These are phyloP conservation scores for Bremia lactucae DNA, from an alignment of 352 stramenopile genomes.

Conservation along the genomic window DNA sequence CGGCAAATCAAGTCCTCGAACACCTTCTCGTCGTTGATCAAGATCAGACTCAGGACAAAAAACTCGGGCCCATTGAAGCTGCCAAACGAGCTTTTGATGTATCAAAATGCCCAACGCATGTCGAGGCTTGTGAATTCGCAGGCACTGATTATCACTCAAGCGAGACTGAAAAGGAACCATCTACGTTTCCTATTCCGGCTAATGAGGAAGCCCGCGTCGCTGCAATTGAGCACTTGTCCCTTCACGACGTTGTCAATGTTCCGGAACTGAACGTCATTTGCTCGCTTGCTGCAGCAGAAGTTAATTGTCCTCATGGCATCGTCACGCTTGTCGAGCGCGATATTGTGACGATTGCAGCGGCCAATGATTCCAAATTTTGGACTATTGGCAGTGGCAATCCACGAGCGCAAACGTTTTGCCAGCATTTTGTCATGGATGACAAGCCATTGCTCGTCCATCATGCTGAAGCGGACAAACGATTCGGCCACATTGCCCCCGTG, in stretches of 20 bases:
- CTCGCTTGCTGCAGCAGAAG: conserved; percentile 21
- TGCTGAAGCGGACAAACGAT: conserved; percentile 26
- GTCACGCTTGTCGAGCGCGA: conserved; percentile 26
- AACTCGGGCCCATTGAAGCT: not conserved
- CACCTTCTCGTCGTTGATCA: not conserved
- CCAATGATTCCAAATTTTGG: conserved; percentile 18
- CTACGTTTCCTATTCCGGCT: conserved; percentile 16
- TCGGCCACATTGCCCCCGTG: conserved; percentile 23
- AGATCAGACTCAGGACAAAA: not conserved
- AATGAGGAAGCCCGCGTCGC: conserved; percentile 21
- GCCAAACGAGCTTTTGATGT: not conserved
- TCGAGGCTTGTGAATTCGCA: not conserved
- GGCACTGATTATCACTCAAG: not conserved
- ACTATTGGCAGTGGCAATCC: conserved; percentile 18
- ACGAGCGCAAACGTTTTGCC: conserved; percentile 27
- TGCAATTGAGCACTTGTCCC: conserved; percentile 13
- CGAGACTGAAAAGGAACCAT: not conserved
- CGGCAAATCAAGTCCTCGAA: not conserved
- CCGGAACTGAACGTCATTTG: conserved; percentile 28
- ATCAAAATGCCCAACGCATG: not conserved
- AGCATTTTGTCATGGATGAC: conserved; percentile 33
- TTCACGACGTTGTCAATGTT: conserved; percentile 13
- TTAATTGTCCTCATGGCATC: conserved; percentile 11
- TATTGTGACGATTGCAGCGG: conserved; percentile 17
- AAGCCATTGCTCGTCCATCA: conserved; percentile 27